phyloP scores from a whole-genome alignment of 495 filamentous ascomycete species.

The Podospora bellae-mahoneyi region DNA sequence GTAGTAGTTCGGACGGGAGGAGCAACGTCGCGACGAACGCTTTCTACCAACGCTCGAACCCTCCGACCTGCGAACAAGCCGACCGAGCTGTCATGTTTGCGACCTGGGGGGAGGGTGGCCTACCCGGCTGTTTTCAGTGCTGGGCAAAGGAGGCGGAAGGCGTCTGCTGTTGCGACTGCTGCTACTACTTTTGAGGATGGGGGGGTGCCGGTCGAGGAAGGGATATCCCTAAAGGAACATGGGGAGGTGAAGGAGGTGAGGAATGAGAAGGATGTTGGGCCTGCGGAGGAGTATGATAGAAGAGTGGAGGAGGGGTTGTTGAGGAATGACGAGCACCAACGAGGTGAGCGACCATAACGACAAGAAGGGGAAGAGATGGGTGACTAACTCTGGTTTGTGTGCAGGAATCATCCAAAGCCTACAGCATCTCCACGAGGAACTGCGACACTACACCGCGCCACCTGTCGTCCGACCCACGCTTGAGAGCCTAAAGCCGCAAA shows the following conservation, averaged over 20 bases:
- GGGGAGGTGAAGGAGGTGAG: conserved; percentile 10
- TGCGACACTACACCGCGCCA: conserved; percentile 68
- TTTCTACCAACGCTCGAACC: conserved; percentile 16
- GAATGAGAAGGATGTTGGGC: conserved; percentile 53
- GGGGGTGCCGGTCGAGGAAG: conserved; percentile 20
- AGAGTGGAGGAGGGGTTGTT: conserved; percentile 69
- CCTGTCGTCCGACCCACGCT: conserved; percentile 72
- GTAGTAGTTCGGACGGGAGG: conserved; percentile 4
- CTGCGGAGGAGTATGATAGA: conserved; percentile 80
- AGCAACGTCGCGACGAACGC: conserved; percentile 14
- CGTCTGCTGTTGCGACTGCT: conserved; percentile 34
- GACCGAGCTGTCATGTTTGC: conserved; percentile 4
- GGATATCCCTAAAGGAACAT: neutral
- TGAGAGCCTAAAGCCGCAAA: conserved; percentile 63
- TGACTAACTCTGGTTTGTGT: conserved; percentile 1
- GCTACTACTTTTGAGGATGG: conserved; percentile 27
- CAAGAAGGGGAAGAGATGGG: neutral
- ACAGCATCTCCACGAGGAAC: conserved; percentile 82
- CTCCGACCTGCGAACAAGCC: conserved; percentile 8
- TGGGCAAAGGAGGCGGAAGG: conserved; percentile 29
- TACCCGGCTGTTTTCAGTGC: conserved; percentile 22
- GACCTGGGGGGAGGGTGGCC: neutral
- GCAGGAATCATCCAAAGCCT: conserved; percentile 80
- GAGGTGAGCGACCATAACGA: conserved; percentile 53
- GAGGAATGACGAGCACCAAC: conserved; percentile 84